Evolutionary conservation across 441 rosid genomes (phyloP).

Genomic region (Gossypium schwendimanii): DNA sequence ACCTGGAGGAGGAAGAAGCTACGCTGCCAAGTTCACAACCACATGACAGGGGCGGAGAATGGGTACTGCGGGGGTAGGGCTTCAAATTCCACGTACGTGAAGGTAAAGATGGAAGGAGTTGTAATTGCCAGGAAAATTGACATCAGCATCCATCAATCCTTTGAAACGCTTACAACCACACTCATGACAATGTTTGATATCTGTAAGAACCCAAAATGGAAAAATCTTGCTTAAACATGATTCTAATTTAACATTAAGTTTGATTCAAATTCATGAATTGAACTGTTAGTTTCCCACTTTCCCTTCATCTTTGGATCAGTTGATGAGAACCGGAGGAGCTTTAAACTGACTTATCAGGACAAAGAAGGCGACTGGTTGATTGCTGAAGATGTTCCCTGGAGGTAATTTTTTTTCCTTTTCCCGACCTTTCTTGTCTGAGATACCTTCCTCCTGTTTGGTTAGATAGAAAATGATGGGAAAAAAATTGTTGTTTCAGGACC

Average conservation of each 20-base stretch:
- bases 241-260: background rate
- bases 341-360: conserved; percentile 5
- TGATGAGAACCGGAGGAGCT: background rate
- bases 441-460: background rate
- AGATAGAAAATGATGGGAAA: background rate
- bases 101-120: conserved; percentile 69
- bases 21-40: conserved; percentile 14
- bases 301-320: background rate
- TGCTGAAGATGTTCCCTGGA: background rate
- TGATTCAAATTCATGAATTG: background rate
- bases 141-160: conserved; percentile 34
- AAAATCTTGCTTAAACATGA: background rate
- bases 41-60: conserved; percentile 12
- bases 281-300: background rate
- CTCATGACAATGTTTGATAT: conserved; percentile 48
- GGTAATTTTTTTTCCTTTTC: background rate
- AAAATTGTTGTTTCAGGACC: background rate
- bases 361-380: conserved; percentile 7
- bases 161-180: conserved; percentile 33
- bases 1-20: conserved; percentile 21
- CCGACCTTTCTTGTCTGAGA: background rate
- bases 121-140: conserved; percentile 62
- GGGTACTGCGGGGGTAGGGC: conserved; percentile 20
- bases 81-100: conserved; percentile 45
- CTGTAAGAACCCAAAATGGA: background rate